Conservation (phyloP, 2,329 filamentous ascomycete species). For the Claviceps sorghi region DNA sequence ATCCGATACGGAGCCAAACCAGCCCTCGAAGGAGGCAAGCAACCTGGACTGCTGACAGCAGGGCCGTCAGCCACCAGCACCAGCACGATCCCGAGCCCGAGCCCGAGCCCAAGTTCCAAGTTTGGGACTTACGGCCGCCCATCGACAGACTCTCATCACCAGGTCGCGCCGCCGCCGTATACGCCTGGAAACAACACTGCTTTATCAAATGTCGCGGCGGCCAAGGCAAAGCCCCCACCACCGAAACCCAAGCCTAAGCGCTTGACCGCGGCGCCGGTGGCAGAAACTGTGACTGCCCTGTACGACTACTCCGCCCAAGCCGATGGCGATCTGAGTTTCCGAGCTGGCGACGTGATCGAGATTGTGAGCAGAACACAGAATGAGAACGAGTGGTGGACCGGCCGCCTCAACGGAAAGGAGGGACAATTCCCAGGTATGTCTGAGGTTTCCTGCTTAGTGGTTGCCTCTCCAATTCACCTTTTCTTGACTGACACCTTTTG, state of each 20-base stretch:
- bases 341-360: slow-evolving; percentile 77
- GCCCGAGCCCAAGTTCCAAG: slow-evolving; percentile 16
- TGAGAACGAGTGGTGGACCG: slow-evolving; percentile 95
- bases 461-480: not conserved
- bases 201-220: slow-evolving; percentile 34
- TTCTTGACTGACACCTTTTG: not conserved
- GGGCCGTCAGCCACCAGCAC: slow-evolving; percentile 16
- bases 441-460: not conserved
- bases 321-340: slow-evolving; percentile 84
- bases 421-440: slow-evolving; percentile 86
- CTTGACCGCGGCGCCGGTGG: slow-evolving; percentile 47
- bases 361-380: slow-evolving; percentile 73
- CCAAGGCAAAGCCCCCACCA: slow-evolving; percentile 56
- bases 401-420: slow-evolving; percentile 60
- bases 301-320: slow-evolving; percentile 96
- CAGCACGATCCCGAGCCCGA: slow-evolving; percentile 10
- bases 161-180: slow-evolving; percentile 57
- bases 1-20: slow-evolving; percentile 45
- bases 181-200: slow-evolving; percentile 29
- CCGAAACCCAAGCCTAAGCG: slow-evolving; percentile 65
- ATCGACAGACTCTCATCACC: slow-evolving; percentile 26
- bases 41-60: slow-evolving; percentile 36
- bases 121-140: slow-evolving; percentile 21
- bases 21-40: slow-evolving; percentile 32
- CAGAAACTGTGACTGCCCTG: slow-evolving; percentile 74